Percentiles rank a stretch among this genome's conserved stretches.
phyloP scores from a whole-genome alignment of 1,284 basidiomycete species.

The Apiotrichum veenhuisii region DNA sequence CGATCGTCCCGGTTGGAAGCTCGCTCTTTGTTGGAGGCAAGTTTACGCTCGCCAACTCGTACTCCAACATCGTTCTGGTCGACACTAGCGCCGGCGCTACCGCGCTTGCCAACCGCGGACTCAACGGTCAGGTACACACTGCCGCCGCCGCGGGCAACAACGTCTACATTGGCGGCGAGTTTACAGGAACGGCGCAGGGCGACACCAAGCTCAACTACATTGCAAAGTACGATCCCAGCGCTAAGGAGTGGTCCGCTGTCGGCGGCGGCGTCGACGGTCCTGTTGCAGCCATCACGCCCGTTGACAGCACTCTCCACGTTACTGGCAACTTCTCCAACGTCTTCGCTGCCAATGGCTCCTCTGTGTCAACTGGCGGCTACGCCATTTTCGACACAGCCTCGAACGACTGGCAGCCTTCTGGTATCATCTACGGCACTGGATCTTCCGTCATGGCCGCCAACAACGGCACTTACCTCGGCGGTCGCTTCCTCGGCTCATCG shows the following conservation, averaged over 20 bases:
- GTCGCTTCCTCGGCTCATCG: conserved; percentile 49
- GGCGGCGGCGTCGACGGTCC: conserved; percentile 71
- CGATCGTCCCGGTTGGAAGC: conserved; percentile 64
- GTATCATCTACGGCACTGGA: conserved; percentile 70
- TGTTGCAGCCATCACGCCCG: conserved; percentile 57
- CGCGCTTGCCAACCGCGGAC: conserved; percentile 59
- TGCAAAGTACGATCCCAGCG: conserved; percentile 68
- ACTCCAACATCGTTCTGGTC: conserved; percentile 70
- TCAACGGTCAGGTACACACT: conserved; percentile 72
- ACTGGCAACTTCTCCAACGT: conserved; percentile 71
- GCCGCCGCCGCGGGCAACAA: conserved; percentile 59
- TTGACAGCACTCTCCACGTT: conserved; percentile 56
- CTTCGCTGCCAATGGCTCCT: conserved; percentile 49
- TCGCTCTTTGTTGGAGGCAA: conserved; percentile 71
- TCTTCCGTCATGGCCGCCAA: conserved; percentile 60
- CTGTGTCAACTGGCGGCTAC: conserved; percentile 60
- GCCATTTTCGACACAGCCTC: conserved; percentile 70
- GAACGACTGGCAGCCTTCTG: conserved; percentile 65
- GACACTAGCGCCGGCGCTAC: conserved; percentile 55
- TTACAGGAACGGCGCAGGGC: conserved; percentile 64
- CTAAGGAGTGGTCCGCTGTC: conserved; percentile 67
- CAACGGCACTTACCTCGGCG: conserved; percentile 47
- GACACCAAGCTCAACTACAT: conserved; percentile 61
- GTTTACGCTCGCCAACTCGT: conserved; percentile 60
- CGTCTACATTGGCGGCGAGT: conserved; percentile 81